Conservation (phyloP, 2,329 filamentous ascomycete species). For the Fusarium chlamydosporum region DNA sequence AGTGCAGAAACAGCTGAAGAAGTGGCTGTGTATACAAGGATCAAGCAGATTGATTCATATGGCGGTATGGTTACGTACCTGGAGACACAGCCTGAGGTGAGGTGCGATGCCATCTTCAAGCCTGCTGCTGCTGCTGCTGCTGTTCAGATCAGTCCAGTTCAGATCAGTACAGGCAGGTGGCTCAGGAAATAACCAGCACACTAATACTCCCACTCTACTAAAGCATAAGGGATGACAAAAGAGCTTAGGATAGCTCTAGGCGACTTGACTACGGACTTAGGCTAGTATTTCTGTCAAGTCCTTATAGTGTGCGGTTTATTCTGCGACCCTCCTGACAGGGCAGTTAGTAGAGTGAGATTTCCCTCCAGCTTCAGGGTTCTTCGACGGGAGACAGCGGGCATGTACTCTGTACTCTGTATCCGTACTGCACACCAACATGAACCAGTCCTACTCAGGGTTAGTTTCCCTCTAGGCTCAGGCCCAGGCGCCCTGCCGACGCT, state of each 20-base stretch:
- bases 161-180: background rate
- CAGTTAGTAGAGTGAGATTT: conserved; percentile 10
- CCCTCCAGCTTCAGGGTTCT: conserved; percentile 21
- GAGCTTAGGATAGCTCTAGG: too few relatives aligned
- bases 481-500: conserved; percentile 47
- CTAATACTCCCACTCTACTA: too few relatives aligned
- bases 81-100: conserved; percentile 9
- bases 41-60: conserved; percentile 23
- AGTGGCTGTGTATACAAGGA: conserved; percentile 11
- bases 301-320: too few relatives aligned
- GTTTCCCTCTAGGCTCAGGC: conserved; percentile 42
- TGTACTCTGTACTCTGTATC: background rate
- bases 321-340: too few relatives aligned
- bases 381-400: conserved; percentile 5
- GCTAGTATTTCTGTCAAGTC: too few relatives aligned
- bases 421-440: background rate
- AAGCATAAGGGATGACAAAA: too few relatives aligned
- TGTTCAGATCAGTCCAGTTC: too few relatives aligned
- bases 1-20: conserved; percentile 13
- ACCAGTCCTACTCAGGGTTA: conserved; percentile 34
- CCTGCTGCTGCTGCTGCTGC: conserved; percentile 16
- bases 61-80: conserved; percentile 41
- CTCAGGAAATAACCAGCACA: too few relatives aligned
- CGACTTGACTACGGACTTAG: too few relatives aligned
- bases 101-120: conserved; percentile 26